Conservation (phyloP, 805 yeast species). For the Tetrapisispora arboricola region DNA sequence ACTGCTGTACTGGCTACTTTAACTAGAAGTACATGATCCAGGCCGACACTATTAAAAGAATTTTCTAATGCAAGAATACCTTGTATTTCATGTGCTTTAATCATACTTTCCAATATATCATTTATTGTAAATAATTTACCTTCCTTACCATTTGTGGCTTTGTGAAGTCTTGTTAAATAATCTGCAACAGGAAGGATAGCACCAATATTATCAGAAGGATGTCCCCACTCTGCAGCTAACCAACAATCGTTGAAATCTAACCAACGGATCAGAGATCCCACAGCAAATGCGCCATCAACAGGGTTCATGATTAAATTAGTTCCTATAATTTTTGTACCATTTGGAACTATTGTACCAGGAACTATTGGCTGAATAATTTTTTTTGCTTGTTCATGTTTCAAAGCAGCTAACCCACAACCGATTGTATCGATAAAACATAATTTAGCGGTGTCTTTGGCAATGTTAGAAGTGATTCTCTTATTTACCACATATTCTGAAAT, state of each 20-base stretch:
- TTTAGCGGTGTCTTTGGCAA: slow-evolving; percentile 46
- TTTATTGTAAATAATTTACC: slow-evolving; percentile 37
- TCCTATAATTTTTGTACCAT: slow-evolving; percentile 47
- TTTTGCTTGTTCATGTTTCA: slow-evolving; percentile 41
- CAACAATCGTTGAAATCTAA: slow-evolving; percentile 55
- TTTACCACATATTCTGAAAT: slow-evolving; percentile 43
- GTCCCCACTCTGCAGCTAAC: slow-evolving; percentile 66
- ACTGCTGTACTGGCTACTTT: slow-evolving; percentile 55
- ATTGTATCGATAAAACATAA: slow-evolving; percentile 46
- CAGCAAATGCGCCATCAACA: slow-evolving; percentile 46
- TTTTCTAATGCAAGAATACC: slow-evolving; percentile 50
- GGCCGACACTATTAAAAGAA: slow-evolving; percentile 49
- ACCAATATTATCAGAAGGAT: slow-evolving; percentile 52
- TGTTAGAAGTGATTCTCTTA: slow-evolving; percentile 34
- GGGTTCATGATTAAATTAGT: slow-evolving; percentile 44
- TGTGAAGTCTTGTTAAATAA: slow-evolving; percentile 38
- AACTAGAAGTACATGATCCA: slow-evolving; percentile 50
- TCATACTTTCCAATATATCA: slow-evolving; percentile 47
- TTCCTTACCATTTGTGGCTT: slow-evolving; percentile 30
- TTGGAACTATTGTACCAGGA: slow-evolving; percentile 44
- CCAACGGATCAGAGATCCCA: slow-evolving; percentile 51
- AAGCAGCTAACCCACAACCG: slow-evolving; percentile 52
- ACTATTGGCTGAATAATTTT: slow-evolving; percentile 45
- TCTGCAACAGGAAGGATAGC: slow-evolving; percentile 52
- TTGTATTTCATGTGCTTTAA: slow-evolving; percentile 55